A percentile compares a stretch with the other conserved stretches of the same genome.
Evolutionary conservation across 73 alveolate genomes (phyloP).

Genomic region (Uronychia binucleata): DNA sequence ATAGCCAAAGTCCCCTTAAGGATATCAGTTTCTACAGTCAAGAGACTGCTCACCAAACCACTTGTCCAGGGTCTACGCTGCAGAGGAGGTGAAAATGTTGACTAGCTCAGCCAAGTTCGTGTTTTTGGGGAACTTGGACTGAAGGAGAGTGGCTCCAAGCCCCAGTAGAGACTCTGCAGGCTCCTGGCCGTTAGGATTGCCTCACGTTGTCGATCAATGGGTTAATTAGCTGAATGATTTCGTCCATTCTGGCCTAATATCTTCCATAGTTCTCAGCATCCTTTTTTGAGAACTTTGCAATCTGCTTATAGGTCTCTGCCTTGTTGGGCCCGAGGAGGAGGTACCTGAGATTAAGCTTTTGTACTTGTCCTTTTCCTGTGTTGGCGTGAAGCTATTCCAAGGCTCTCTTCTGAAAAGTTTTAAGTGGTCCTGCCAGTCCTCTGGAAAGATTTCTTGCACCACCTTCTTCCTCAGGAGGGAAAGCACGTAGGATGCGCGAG

Average conservation of each 20-base stretch:
- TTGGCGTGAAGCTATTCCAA: slow-evolving; percentile 63
- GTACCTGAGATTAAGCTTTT: slow-evolving; percentile 2
- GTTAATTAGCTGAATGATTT: slow-evolving; percentile 48
- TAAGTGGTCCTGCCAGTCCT: slow-evolving; percentile 56
- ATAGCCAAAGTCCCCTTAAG: slow-evolving; percentile 70
- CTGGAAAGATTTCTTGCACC: slow-evolving; percentile 59
- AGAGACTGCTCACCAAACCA: slow-evolving; percentile 42
- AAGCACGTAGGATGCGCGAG: slow-evolving; percentile 64
- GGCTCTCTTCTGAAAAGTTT: slow-evolving; percentile 49
- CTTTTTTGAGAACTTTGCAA: slow-evolving; percentile 66
- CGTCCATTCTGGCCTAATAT: slow-evolving; percentile 42
- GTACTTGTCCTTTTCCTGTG: slow-evolving; percentile 33
- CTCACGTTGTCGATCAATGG: slow-evolving; percentile 49
- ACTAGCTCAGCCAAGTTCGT: slow-evolving; percentile 26
- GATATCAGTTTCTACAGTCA: slow-evolving; percentile 47
- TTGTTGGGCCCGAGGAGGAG: slow-evolving; percentile 54
- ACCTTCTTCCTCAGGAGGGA: slow-evolving; percentile 50
- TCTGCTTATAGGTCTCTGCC: slow-evolving; percentile 41
- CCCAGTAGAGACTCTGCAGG: neutral
- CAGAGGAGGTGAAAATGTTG: slow-evolving; percentile 64
- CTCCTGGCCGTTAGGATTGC: no score
- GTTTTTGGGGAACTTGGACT: slow-evolving; percentile 9
- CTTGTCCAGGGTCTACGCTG: slow-evolving; percentile 56
- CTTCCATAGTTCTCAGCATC: slow-evolving; percentile 65
- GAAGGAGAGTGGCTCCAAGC: neutral